A percentile compares a stretch with the other conserved stretches of the same genome.
phyloP scores from a whole-genome alignment of 108 stramenopile genomes.

The Cyclostephanos invisitatus region DNA sequence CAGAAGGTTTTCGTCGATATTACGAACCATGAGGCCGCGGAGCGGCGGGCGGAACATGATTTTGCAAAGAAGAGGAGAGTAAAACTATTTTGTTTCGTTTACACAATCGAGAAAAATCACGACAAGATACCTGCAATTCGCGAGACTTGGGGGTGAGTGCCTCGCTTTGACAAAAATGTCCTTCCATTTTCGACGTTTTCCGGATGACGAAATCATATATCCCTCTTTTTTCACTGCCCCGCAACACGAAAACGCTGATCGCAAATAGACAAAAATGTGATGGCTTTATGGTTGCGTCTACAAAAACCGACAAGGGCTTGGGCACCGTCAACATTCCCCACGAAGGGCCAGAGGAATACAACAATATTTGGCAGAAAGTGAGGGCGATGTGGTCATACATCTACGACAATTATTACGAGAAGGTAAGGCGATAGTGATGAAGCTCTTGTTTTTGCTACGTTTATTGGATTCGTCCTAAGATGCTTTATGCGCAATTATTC shows the following conservation, averaged over 20 bases:
- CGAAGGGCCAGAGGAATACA: slow-evolving; percentile 93
- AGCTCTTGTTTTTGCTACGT: not conserved
- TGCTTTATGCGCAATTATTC: not conserved
- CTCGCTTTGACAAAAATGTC: not conserved
- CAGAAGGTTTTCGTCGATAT: slow-evolving; percentile 75
- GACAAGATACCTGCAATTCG: slow-evolving; percentile 64
- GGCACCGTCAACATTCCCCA: slow-evolving; percentile 89
- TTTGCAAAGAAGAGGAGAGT: slow-evolving; percentile 55
- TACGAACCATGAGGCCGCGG: slow-evolving; percentile 55
- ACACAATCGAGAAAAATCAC: slow-evolving; percentile 78
- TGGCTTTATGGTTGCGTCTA: slow-evolving; percentile 95
- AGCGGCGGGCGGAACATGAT: slow-evolving; percentile 48
- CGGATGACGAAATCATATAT: not conserved
- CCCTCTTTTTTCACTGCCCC: not conserved
- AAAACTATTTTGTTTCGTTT: slow-evolving; percentile 87
- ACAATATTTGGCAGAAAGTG: slow-evolving; percentile 99
- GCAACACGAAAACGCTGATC: not conserved
- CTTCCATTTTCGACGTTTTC: not conserved
- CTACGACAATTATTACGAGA: slow-evolving; percentile 88
- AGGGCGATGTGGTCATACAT: slow-evolving; percentile 95
- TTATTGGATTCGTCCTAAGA: not conserved
- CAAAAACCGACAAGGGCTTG: slow-evolving; percentile 70
- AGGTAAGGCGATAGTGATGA: slow-evolving; percentile 46
- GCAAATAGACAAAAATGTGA: slow-evolving; percentile 85
- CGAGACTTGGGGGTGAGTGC: slow-evolving; percentile 77